phyloP scores from a whole-genome alignment of 495 filamentous ascomycete species.

The Aspergillus bridgeri region DNA sequence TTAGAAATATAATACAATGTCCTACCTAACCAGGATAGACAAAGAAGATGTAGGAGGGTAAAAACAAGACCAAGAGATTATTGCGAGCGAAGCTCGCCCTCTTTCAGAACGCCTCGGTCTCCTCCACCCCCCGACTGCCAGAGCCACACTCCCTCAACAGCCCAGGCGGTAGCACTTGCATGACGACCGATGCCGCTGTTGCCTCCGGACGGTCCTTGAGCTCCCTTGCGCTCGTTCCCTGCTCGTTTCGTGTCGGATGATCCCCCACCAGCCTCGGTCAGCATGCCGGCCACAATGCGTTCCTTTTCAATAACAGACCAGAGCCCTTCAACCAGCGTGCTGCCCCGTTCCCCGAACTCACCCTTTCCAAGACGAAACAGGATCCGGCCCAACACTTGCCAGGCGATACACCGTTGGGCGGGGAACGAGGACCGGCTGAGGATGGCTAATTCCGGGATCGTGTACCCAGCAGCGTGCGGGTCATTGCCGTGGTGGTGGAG shows the following conservation, averaged over 20 bases:
- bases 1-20: no score
- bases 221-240: slow-evolving; percentile 10
- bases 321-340: slow-evolving; percentile 57
- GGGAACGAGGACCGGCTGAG: slow-evolving; percentile 79
- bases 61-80: slow-evolving; percentile 8
- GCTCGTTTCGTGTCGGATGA: not conserved
- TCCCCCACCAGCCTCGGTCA: slow-evolving; percentile 60
- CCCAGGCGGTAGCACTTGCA: slow-evolving; percentile 71
- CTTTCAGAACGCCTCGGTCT: slow-evolving; percentile 41
- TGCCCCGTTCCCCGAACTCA: slow-evolving; percentile 66
- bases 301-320: slow-evolving; percentile 78
- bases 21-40: no score
- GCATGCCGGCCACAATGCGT: slow-evolving; percentile 66
- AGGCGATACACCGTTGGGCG: slow-evolving; percentile 85
- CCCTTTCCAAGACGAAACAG: slow-evolving; percentile 77
- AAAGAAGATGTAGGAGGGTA: not conserved
- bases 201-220: slow-evolving; percentile 15
- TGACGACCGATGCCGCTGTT: slow-evolving; percentile 42
- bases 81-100: slow-evolving; percentile 30
- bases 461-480: slow-evolving; percentile 92
- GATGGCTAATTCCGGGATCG: slow-evolving; percentile 80
- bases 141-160: slow-evolving; percentile 87
- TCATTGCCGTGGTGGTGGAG: slow-evolving; percentile 94
- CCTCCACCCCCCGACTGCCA: slow-evolving; percentile 77
- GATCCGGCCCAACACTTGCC: slow-evolving; percentile 83